Evolutionary conservation across 2,329 filamentous ascomycete species (phyloP), one percentile per base, ranked within the genome.

Genomic region (Aspergillus ochraceoroseus): DNA sequence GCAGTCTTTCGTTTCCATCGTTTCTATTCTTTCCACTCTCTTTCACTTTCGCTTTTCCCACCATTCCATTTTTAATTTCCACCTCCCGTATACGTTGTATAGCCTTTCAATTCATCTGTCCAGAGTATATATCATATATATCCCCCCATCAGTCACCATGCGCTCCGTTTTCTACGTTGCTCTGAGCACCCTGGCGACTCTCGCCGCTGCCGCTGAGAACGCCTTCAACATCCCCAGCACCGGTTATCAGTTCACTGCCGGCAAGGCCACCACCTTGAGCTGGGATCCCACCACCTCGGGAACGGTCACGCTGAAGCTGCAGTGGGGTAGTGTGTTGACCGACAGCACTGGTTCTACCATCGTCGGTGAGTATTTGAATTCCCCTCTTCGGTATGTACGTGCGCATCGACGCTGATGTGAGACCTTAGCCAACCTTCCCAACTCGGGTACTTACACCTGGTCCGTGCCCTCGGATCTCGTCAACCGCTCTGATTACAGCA

Each of bases 271-370:
- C 13, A 67, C 64, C 7, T 55, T 79, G 32, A 63, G 53, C 35
- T 79, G 75, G 75, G 47, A 56, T 4, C 68, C 73, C 5, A 73
- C 68, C 32, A 75, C 72, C 41, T 37, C 51, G 14, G 71, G 71
- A 42, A 73, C 74, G 11, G 67, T 79, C 20, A 71, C 72, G 27
- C 67, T 79, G 52, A 70, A 68, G 28, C 61, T 79, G 42, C 65
- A 73, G 46, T 66, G 71, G 48, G 66, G 59, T 18, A 62, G 64
- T 5, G 58, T 62, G 41, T 61, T 64, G 49, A 64, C 70, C 41
- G 53, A 74, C 9, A 48, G 57, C 38, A 47, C 56, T 5, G 73
- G 72, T 14, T 58, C 56, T 20, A 43, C 56, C 29, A 62, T 75
- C 55, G 70, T 62, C 29, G 51, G 71, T 74, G 58, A 57, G 70